Percentiles rank a stretch among this genome's conserved stretches.
Conservation (phyloP, 441 rosid species). For the Euphorbia celastroides region DNA sequence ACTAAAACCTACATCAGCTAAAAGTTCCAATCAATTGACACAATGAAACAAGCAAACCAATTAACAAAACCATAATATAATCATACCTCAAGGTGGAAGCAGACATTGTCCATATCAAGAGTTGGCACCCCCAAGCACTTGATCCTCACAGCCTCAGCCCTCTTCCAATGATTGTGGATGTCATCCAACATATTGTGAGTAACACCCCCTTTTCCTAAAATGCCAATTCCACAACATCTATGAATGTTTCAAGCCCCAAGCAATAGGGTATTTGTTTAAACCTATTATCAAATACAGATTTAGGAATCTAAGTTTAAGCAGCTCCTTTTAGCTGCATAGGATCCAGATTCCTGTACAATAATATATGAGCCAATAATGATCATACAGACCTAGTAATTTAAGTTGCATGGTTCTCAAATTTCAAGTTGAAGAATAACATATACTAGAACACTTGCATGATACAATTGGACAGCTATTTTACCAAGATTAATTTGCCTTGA, state of each 20-base stretch:
- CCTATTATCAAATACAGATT: not conserved
- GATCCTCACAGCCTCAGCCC: conserved; percentile 83
- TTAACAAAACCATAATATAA: not conserved
- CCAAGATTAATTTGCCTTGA: conserved; percentile 78
- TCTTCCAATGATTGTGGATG: conserved; percentile 83
- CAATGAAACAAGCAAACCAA: not conserved
- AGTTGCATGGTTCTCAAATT: not conserved
- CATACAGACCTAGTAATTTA: too few relatives aligned
- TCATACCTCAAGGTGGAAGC: conserved; percentile 77
- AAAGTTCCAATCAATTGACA: conserved; percentile 2
- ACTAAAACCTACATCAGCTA: conserved; percentile 26
- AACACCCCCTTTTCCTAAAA: conserved; percentile 71
- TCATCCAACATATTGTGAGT: conserved; percentile 94
- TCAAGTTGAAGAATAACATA: not conserved
- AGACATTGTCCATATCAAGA: conserved; percentile 80
- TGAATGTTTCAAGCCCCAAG: not conserved
- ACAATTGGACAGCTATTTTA: conserved; percentile 16
- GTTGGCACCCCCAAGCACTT: conserved; percentile 91
- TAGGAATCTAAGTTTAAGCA: not conserved
- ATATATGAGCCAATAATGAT: too few relatives aligned
- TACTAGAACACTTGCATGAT: not conserved
- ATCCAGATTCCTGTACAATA: not conserved
- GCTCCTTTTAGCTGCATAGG: not conserved
- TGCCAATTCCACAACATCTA: not conserved
- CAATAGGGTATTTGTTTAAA: not conserved